Evolutionary conservation across 305 asterid genomes (phyloP), one percentile per base, ranked within the genome.

Genomic region (Petunia hybrid): DNA sequence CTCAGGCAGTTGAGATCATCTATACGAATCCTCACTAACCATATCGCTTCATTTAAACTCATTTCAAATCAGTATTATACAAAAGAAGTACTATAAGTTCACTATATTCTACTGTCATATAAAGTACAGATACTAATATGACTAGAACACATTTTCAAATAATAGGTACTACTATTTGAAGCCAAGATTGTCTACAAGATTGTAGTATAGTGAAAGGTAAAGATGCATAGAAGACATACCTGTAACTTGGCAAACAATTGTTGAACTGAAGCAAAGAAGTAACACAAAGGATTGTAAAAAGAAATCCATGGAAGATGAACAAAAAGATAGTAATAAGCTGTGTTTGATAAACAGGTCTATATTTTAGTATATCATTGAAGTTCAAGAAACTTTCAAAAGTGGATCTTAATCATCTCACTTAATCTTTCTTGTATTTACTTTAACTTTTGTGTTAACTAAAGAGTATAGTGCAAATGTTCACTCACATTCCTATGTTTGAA

Each of bases 191-290:
- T 5, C 10, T 51, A 8, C 46, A 1, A 73, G 63, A 73, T 73
- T 51, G 36, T 73, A 46, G 46, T 40, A 36, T 41, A 57, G 51
- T 51, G 45, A 69, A n/a, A 3, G 67, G 53, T 31, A 59, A 22
- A 62, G 31, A 76, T 56, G 56, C 13, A 81, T 42, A 68, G 76
- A 84, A 45, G 69, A 78, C 89, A 90, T 84, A 95, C 98, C 97
- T 86, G 99, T 71, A 82, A 91, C 89, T 91, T 95, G 99, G 78
- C 87, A 88, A 13, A 84, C 56, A 80, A 88, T 60, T 79, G 95
- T 64, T 81, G 96, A 87, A 89, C 79, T 66, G 80, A 90, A 82
- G 84, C 87, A 86, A 61, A 86, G 85, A 78, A 87, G 81, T 59
- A 89, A 9, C 65, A 88, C 13, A 65, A 79, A 46, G 62, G 84